A percentile compares a stretch with the other conserved stretches of the same genome.
phyloP scores from a whole-genome alignment of 2,329 filamentous ascomycete genomes.

The Rhynchosporium graminicola region DNA sequence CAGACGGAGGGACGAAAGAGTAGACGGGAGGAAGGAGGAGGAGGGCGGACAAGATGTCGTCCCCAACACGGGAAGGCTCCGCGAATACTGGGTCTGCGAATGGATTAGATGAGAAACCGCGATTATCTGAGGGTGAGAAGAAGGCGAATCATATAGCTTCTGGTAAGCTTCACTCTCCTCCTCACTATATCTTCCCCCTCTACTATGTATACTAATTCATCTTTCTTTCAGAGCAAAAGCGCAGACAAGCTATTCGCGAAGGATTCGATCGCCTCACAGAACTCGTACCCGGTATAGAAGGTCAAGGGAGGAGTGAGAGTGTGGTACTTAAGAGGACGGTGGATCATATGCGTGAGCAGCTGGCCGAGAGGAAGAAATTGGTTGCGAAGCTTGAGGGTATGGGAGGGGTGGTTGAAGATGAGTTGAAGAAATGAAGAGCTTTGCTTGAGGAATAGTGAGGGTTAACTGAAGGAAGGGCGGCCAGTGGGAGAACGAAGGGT shows the following conservation, averaged over 20 bases:
- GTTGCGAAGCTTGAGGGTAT: slow-evolving; percentile 52
- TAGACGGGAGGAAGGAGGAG: background rate
- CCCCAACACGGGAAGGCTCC: slow-evolving; percentile 34
- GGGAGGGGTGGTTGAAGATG: slow-evolving; percentile 49
- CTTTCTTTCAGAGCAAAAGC: slow-evolving; percentile 50
- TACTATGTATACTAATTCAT: slow-evolving; percentile 10
- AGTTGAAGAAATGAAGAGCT: slow-evolving; percentile 30
- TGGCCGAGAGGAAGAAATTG: slow-evolving; percentile 52
- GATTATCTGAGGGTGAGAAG: slow-evolving; percentile 69
- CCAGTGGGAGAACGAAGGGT: too few relatives aligned
- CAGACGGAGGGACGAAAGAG: background rate
- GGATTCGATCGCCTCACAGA: slow-evolving; percentile 69
- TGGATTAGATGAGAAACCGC: slow-evolving; percentile 54
- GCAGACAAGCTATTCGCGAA: slow-evolving; percentile 56
- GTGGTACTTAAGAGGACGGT: slow-evolving; percentile 63
- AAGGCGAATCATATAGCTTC: slow-evolving; percentile 74
- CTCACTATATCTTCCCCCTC: background rate
- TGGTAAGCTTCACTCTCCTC: slow-evolving; percentile 27
- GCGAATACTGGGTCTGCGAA: slow-evolving; percentile 35
- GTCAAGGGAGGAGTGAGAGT: slow-evolving; percentile 69
- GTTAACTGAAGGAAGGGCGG: too few relatives aligned
- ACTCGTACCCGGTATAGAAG: slow-evolving; percentile 67
- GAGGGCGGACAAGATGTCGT: slow-evolving; percentile 27
- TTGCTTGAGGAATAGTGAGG: background rate
- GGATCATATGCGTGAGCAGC: slow-evolving; percentile 52